Evolutionary conservation across 2,329 filamentous ascomycete genomes (phyloP).

Genomic region (Ceratocystis lukuohia): DNA sequence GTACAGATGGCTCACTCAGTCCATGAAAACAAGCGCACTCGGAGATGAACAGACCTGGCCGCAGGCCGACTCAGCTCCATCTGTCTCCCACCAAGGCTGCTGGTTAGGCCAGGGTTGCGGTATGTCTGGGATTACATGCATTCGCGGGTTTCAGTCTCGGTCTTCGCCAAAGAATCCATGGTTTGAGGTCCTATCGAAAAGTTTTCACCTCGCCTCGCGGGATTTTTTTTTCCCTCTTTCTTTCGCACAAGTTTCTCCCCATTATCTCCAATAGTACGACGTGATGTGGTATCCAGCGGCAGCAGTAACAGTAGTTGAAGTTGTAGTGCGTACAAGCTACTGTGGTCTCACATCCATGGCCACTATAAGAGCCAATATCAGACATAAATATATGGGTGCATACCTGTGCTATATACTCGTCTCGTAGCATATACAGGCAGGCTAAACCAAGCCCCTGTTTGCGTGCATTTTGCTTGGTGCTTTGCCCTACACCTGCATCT

Average conservation of each 20-base stretch:
- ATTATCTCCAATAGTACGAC: background rate
- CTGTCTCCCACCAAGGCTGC: background rate
- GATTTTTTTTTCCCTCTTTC: background rate
- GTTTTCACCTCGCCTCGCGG: background rate
- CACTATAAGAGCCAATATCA: background rate
- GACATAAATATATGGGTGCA: background rate
- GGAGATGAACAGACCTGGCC: background rate
- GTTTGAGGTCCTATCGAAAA: conserved; percentile 3
- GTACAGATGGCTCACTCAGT: background rate
- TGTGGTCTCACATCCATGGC: too few species aligned
- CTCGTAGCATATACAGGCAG: background rate
- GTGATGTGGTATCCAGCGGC: too few species aligned
- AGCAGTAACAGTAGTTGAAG: background rate
- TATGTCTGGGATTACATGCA: conserved; percentile 1
- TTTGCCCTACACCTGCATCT: conserved; percentile 5
- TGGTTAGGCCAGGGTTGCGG: background rate
- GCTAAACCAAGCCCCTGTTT: background rate
- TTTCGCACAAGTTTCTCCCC: background rate
- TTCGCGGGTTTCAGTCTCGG: conserved; percentile 5
- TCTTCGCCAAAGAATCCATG: conserved; percentile 3
- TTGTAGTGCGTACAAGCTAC: background rate
- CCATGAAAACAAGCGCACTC: background rate
- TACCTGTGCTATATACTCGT: background rate
- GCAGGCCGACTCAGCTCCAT: too few species aligned
- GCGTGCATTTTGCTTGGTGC: background rate